Evolutionary conservation across 23 red algal species (phyloP).

Genomic region (Gracilaria vermiculophylla): DNA sequence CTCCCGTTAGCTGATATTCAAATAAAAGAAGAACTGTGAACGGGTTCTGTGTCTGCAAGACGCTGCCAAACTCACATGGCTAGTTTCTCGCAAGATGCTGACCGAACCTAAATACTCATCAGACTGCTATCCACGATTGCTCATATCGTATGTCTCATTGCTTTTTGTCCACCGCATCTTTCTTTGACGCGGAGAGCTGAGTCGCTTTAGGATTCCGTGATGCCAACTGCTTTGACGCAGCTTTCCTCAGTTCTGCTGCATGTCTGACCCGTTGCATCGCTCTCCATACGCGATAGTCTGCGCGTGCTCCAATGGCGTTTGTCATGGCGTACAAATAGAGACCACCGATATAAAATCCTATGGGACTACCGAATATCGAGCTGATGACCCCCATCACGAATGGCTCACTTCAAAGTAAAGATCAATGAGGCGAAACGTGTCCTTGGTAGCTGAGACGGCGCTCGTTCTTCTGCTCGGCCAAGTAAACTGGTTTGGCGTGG

Average conservation of each 20-base stretch:
- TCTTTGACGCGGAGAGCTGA: neutral
- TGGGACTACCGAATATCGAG: neutral
- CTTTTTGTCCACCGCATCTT: neutral
- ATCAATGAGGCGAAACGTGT: too few species aligned
- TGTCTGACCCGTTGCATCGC: slow-evolving; percentile 34
- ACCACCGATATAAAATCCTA: slow-evolving; percentile 1
- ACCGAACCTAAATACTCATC: too few species aligned
- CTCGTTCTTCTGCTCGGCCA: too few species aligned
- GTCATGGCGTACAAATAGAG: neutral
- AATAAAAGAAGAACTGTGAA: neutral
- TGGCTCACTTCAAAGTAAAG: too few species aligned
- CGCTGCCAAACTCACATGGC: too few species aligned
- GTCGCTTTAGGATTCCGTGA: neutral
- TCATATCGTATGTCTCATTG: too few species aligned
- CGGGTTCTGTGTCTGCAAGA: neutral
- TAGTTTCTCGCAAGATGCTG: too few species aligned
- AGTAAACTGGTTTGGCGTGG: too few species aligned
- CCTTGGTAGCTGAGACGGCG: too few species aligned
- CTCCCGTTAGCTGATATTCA: neutral
- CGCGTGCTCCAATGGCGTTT: slow-evolving; percentile 38
- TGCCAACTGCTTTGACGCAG: neutral
- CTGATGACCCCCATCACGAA: slow-evolving; percentile 2
- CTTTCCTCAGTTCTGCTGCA: slow-evolving; percentile 13
- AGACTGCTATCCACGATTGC: too few species aligned
- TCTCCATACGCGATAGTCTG: slow-evolving; percentile 23